A percentile compares a stretch with the other conserved stretches of the same genome.
These are phyloP conservation scores for Globisporangium alternatum DNA, from an alignment of 352 stramenopile species.

Conservation along the genomic window DNA sequence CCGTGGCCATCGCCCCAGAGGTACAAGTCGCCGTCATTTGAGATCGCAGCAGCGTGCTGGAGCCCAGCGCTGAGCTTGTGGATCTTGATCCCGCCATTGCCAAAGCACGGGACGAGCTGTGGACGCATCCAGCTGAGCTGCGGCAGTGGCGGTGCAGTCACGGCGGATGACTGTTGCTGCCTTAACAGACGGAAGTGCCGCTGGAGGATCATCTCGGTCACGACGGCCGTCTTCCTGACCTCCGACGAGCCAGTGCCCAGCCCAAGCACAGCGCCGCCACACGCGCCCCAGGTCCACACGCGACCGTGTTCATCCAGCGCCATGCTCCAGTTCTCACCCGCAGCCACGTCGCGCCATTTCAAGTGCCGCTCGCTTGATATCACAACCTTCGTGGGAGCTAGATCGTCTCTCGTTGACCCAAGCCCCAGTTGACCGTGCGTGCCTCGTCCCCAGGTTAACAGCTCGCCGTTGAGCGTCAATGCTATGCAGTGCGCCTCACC, in stretches of 20 bases:
- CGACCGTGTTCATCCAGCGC: conserved; percentile 56
- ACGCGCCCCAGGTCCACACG: conserved; percentile 83
- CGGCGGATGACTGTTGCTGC: neutral
- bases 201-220: conserved; percentile 43
- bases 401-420: conserved; percentile 35
- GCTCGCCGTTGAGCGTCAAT: conserved; percentile 41
- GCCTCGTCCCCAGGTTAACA: conserved; percentile 81
- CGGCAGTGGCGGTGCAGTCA: conserved; percentile 17
- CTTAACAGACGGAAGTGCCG: conserved; percentile 34
- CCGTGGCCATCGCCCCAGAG: conserved; percentile 69
- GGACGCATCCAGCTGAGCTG: conserved; percentile 42
- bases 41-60: conserved; percentile 87
- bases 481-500: conserved; percentile 80
- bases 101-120: conserved; percentile 43
- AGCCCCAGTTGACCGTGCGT: conserved; percentile 78
- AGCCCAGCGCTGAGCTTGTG: conserved; percentile 75
- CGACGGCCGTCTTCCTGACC: conserved; percentile 18
- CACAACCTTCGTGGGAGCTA: conserved; percentile 24
- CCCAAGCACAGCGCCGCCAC: conserved; percentile 62
- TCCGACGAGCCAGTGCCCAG: conserved; percentile 23
- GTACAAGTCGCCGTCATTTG: conserved; percentile 86
- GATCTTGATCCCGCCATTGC: conserved; percentile 32
- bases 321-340: conserved; percentile 79
- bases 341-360: conserved; percentile 45
- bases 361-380: conserved; percentile 1